Evolutionary conservation across 306 rosid genomes (phyloP), one percentile per base, ranked within the genome.

Genomic region (Hippophae rhamnoides): DNA sequence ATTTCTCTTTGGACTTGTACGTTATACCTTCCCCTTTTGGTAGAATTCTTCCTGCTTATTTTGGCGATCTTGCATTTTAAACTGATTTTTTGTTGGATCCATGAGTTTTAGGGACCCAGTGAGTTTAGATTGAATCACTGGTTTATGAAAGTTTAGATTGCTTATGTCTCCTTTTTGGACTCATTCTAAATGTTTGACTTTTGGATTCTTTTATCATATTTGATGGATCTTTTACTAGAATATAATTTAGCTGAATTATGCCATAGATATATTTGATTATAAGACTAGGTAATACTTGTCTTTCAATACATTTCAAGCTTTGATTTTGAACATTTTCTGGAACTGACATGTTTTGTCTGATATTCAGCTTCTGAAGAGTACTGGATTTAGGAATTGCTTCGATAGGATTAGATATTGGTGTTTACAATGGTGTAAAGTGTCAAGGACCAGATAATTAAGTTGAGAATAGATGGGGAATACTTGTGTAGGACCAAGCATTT

Each of bases 401-500:
- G 61, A 62, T 53, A 49, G 73, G 65, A 68, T 71, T 72, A 66
- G 84, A 75, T 83, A 76, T 47, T 63, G 66, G 68, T 70, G 69
- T 69, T 78, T 75, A 65, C 59, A 72, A 51, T 55, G 11, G 57
- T 54, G 44, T 51, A 54, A 2, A 65, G 73, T 64, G 52, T 46
- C 54, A 51, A 45, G 65, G 69, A 56, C 23, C 8, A 31, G 38
- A 56, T 61, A 64, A 56, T 56, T 31, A 31, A 31, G 38, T 73
- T 72, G 61, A 72, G 75, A 57, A 63, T 46, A 54, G 38, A 93
- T 93, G 97, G 99, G 99, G 61, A 93, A 93, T 47, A 84, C 86
- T 43, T 89, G 99, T 81, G 94, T 89, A 60, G 99, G 99, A 62
- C 99, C 99, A 11, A 89, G 70, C 79, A 79, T 93, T 61, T 60